Percentiles rank a stretch among this genome's conserved stretches.
These are phyloP conservation scores for Penicillium carneum DNA, from an alignment of 2,329 filamentous ascomycete species.

Conservation along the genomic window DNA sequence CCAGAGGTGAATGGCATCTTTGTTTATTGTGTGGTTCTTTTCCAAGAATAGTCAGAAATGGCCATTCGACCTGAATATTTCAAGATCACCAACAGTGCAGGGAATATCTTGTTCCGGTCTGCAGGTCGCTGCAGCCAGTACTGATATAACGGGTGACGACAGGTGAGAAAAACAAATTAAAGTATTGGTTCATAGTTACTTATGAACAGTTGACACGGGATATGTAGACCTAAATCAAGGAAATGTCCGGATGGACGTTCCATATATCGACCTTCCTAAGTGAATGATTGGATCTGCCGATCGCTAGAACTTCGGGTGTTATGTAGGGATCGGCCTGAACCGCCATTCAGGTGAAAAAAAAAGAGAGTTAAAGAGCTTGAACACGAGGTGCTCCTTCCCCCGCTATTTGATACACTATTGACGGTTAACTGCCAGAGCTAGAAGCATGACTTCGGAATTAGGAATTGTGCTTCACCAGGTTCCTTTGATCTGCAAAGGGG, in stretches of 20 bases:
- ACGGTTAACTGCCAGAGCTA: constrained; percentile 20
- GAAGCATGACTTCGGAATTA: constrained; percentile 21
- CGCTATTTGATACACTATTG: constrained; percentile 16
- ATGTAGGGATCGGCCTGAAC: constrained; percentile 14
- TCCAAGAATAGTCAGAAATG: not conserved
- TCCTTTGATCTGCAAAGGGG: constrained; percentile 31
- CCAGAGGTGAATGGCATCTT: not conserved
- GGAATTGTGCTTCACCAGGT: constrained; percentile 24
- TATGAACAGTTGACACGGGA: not conserved
- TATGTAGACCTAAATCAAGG: not conserved
- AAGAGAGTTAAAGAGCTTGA: constrained; percentile 1
- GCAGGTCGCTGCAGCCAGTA: constrained; percentile 22
- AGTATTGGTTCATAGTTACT: constrained; percentile 1
- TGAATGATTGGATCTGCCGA: constrained; percentile 26
- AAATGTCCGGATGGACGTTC: not conserved
- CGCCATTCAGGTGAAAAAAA: not conserved
- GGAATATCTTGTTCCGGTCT: constrained; percentile 21
- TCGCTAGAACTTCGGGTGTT: constrained; percentile 14
- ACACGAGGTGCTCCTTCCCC: constrained; percentile 16
- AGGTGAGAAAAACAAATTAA: constrained; percentile 8
- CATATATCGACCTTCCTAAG: constrained; percentile 23
- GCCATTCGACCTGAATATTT: constrained; percentile 4
- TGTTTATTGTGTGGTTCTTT: constrained; percentile 1
- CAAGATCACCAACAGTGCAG: constrained; percentile 15
- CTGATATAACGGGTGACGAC: constrained; percentile 26